Percentiles rank a stretch among this genome's conserved stretches.
phyloP scores from a whole-genome alignment of 345 rosid species.

The Rhizophora mangle region DNA sequence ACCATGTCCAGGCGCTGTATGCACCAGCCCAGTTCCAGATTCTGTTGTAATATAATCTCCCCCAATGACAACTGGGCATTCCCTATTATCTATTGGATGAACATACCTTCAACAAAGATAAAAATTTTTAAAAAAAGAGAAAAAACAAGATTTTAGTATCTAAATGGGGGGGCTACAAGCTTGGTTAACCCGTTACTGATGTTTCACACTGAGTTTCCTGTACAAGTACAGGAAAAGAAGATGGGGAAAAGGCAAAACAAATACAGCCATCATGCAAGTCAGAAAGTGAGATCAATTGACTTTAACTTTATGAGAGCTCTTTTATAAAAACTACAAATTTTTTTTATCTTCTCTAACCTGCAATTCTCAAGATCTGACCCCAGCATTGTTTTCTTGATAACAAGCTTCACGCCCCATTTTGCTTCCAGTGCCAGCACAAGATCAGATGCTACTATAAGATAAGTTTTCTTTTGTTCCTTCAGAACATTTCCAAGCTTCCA shows the following conservation, averaged over 20 bases:
- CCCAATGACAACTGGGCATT: constrained; percentile 83
- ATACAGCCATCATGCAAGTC: not conserved
- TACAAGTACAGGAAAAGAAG: too few species aligned
- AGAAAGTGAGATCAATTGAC: not conserved
- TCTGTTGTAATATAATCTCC: constrained; percentile 98
- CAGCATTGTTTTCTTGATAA: constrained; percentile 52
- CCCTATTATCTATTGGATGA: constrained; percentile 68
- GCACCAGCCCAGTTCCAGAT: constrained; percentile 96
- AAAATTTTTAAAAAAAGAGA: not conserved
- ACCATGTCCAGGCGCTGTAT: constrained; percentile 99
- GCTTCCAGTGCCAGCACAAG: constrained; percentile 76
- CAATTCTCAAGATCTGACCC: constrained; percentile 90
- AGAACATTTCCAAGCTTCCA: constrained; percentile 59
- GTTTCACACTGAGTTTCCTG: constrained; percentile 3
- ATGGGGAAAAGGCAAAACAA: too few species aligned
- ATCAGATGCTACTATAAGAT: constrained; percentile 70
- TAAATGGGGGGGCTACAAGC: not conserved
- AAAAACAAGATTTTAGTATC: constrained; percentile 9
- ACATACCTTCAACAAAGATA: constrained; percentile 57
- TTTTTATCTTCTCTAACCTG: constrained; percentile 50
- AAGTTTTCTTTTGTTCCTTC: constrained; percentile 53
- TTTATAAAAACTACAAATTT: not conserved
- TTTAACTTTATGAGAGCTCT: not conserved
- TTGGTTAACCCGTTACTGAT: constrained; percentile 2
- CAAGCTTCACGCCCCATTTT: constrained; percentile 77